Evolutionary conservation across 306 rosid genomes (phyloP), one percentile per base, ranked within the genome.

Genomic region (Cicer chorassanicum): DNA sequence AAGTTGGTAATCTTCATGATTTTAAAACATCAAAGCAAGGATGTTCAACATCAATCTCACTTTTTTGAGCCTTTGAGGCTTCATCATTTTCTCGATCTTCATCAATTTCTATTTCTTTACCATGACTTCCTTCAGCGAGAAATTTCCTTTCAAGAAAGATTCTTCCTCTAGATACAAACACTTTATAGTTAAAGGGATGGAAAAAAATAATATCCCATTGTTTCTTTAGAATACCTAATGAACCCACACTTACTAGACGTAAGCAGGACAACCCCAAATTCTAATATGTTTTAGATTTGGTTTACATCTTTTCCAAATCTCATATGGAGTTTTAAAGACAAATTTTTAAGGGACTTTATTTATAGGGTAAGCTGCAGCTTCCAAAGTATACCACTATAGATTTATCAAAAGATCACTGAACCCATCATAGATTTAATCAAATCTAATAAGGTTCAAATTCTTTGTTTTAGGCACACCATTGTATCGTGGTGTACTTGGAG

Each of bases 381-480:
- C 78, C 13, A 72, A 70, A 56, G 76, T 66, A 42, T 19, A 56
- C 1, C 65, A 18, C 43, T 42, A 34, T 59, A 59, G 10, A 59
- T 59, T 29, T 34, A 10, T 8, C 9, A 42, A 41, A 59, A 59
- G 65, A 59, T 59, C 10, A 29, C 5, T 59, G 10, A 59, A 59
- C 9, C 43, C 65, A 60, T 60, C 65, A 34, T 60, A 2, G 65
- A 60, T 60, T 43, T 34, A 10, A 60, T 9, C 19, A 60, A 6
- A 60, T 34, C 6, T 34, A 34, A 60, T 60, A 60, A 57, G n/a
- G 64, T 24, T 57, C 4, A 1, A 24, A 10, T 56, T 57, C 13
- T 54, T 8, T 11, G 18, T 56, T 21, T n/a, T 21, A 56, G 40
- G 21, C 1, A 56, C 40, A 9, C 15, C 40, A 21, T 21, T 56